These are phyloP conservation scores for Phytophthora sp. DNA, from an alignment of 352 stramenopile genomes.

Conservation along the genomic window DNA sequence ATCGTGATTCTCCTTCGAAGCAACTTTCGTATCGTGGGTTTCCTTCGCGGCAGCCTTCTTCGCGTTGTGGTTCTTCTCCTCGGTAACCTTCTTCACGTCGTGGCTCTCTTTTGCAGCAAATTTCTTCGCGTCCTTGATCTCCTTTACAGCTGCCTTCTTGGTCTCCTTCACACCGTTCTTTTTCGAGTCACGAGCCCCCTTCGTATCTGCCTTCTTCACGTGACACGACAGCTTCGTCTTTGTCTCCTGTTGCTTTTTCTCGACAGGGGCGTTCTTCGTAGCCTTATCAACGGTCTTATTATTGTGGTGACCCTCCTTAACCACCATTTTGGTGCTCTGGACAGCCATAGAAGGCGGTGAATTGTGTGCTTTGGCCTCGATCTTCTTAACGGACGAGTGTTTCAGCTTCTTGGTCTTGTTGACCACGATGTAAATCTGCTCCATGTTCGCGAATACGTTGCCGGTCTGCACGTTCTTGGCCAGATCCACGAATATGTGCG, in stretches of 20 bases:
- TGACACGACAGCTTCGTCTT: conserved; percentile 25
- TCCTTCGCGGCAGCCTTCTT: conserved; percentile 12
- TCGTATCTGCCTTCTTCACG: conserved; percentile 1
- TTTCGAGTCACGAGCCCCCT: conserved; percentile 11
- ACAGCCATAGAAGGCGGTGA: background rate
- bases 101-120: background rate
- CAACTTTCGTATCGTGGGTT: conserved; percentile 1
- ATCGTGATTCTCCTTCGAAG: conserved; percentile 16
- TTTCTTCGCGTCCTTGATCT: conserved; percentile 16
- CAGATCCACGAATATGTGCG: conserved; percentile 73
- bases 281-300: conserved; percentile 18
- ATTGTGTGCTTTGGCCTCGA: conserved; percentile 9
- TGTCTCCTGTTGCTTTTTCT: conserved; percentile 15
- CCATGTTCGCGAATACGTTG: conserved; percentile 81
- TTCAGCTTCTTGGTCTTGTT: conserved; percentile 37
- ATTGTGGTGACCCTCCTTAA: conserved; percentile 24
- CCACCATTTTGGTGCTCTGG: conserved; percentile 5
- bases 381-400: conserved; percentile 1
- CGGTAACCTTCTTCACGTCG: conserved; percentile 14
- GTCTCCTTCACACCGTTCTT: conserved; percentile 2
- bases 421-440: conserved; percentile 75
- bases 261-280: conserved; percentile 12
- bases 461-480: conserved; percentile 80
- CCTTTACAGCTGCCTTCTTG: conserved; percentile 29
- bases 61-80: conserved; percentile 3